Conservation (phyloP, 768 basidiomycete species). For the Lyophyllum decastes region DNA sequence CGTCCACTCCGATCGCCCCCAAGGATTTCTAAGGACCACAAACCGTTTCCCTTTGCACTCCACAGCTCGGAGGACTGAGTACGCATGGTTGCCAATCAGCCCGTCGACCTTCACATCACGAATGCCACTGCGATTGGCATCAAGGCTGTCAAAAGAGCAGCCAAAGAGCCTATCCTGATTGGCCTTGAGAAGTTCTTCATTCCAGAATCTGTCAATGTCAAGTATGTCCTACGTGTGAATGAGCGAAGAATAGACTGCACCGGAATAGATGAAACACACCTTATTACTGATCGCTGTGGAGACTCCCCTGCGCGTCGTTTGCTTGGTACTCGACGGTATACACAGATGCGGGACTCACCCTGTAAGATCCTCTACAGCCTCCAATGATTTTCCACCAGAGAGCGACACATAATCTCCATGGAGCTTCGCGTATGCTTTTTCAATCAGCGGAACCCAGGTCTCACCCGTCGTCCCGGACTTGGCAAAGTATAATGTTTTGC, state of each 20-base stretch:
- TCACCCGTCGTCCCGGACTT: conserved; percentile 47
- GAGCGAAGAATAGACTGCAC: neutral
- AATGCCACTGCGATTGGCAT: conserved; percentile 26
- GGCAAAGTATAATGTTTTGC: conserved; percentile 52
- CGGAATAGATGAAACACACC: conserved; percentile 21
- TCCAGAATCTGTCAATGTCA: conserved; percentile 52
- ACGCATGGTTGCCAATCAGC: conserved; percentile 39
- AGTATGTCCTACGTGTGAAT: conserved; percentile 38
- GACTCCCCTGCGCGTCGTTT: conserved; percentile 35
- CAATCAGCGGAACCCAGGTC: conserved; percentile 61
- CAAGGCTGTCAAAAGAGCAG: conserved; percentile 43
- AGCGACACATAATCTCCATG: conserved; percentile 47
- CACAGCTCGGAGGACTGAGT: conserved; percentile 41
- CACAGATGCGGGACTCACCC: conserved; percentile 35
- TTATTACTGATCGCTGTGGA: conserved; percentile 44
- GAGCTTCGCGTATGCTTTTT: conserved; percentile 59
- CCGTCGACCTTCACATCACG: conserved; percentile 28
- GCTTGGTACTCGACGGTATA: neutral
- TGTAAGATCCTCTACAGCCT: conserved; percentile 59
- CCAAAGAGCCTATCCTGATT: conserved; percentile 56
- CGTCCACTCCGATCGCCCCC: conserved; percentile 43
- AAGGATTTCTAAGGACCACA: conserved; percentile 45
- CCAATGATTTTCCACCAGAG: conserved; percentile 36
- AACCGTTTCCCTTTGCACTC: conserved; percentile 43
- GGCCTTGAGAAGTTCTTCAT: conserved; percentile 49